Conservation (phyloP, 805 yeast genomes). For the Ogataea saltuana region DNA sequence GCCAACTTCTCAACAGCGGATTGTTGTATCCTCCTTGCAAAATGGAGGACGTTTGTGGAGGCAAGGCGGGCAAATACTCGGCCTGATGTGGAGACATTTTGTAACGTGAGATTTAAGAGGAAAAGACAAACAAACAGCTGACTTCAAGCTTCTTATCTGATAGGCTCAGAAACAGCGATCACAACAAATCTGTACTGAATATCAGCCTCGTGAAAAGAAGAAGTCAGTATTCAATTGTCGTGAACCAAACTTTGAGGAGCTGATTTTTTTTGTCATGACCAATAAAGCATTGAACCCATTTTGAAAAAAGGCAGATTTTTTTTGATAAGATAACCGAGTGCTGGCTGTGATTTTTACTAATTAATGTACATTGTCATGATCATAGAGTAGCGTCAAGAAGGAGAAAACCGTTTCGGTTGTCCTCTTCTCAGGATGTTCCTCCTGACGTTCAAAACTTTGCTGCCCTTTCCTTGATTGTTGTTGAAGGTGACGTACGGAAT, state of each 20-base stretch:
- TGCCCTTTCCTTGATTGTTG: constrained; percentile 40
- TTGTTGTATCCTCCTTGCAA: constrained; percentile 95
- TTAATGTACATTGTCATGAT: neutral
- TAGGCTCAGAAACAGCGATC: too few relatives aligned
- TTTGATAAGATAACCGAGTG: neutral
- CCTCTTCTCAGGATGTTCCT: constrained; percentile 44
- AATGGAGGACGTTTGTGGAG: constrained; percentile 68
- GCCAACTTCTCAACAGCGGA: constrained; percentile 90
- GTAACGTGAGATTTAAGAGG: too few relatives aligned
- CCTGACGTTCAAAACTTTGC: constrained; percentile 50
- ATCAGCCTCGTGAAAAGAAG: too few relatives aligned
- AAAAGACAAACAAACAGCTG: too few relatives aligned
- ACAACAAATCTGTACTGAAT: too few relatives aligned
- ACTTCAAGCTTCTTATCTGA: too few relatives aligned
- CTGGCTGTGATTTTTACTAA: neutral
- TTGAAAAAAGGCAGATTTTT: neutral
- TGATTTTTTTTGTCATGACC: neutral
- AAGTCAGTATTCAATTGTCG: too few relatives aligned
- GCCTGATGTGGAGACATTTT: constrained; percentile 53
- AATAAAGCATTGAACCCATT: too few relatives aligned
- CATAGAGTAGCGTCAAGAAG: neutral
- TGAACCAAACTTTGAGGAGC: too few relatives aligned
- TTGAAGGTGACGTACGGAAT: constrained; percentile 45
- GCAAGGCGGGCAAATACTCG: constrained; percentile 58
- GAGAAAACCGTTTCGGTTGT: neutral